Percentiles rank a stretch among this genome's conserved stretches.
Conservation (phyloP, 192 early-diverging fungal genomes). For the Entomortierella lignicola region DNA sequence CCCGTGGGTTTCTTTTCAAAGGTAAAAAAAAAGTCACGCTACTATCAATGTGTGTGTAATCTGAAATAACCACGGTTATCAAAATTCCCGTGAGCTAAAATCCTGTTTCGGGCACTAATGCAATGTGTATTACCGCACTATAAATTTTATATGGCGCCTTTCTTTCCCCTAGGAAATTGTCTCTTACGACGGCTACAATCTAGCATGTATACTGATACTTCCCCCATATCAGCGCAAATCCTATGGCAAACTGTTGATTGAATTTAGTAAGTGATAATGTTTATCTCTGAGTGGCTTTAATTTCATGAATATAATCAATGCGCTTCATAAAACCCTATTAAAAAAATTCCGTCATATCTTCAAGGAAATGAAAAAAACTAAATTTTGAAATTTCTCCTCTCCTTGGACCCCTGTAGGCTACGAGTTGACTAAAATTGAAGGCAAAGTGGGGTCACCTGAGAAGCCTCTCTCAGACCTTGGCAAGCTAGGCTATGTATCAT, state of each 20-base stretch:
- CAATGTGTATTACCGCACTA: background rate
- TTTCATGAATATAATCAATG: too few relatives aligned
- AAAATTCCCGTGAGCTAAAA: background rate
- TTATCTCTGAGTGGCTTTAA: too few relatives aligned
- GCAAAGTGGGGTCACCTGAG: slow-evolving; percentile 86
- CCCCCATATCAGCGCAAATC: slow-evolving; percentile 89
- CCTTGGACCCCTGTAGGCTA: slow-evolving; percentile 66
- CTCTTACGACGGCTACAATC: slow-evolving; percentile 85
- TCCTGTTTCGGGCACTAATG: background rate
- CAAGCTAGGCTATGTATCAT: slow-evolving; percentile 80
- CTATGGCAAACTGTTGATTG: slow-evolving; percentile 89
- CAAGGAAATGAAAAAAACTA: too few relatives aligned
- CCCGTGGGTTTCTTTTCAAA: slow-evolving; percentile 98
- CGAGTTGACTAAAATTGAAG: slow-evolving; percentile 77
- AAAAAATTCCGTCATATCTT: background rate
- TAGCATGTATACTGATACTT: slow-evolving; percentile 91
- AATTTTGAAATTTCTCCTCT: too few relatives aligned
- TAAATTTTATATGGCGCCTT: too few relatives aligned
- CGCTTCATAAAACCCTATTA: too few relatives aligned
- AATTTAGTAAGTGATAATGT: slow-evolving; percentile 89
- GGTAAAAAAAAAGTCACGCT: too few relatives aligned
- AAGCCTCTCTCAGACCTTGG: slow-evolving; percentile 90
- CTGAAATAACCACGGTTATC: too few relatives aligned
- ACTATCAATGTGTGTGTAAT: too few relatives aligned
- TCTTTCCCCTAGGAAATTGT: slow-evolving; percentile 75